phyloP scores from a whole-genome alignment of 2,329 filamentous ascomycete genomes.

The Stenocarpella maydis region DNA sequence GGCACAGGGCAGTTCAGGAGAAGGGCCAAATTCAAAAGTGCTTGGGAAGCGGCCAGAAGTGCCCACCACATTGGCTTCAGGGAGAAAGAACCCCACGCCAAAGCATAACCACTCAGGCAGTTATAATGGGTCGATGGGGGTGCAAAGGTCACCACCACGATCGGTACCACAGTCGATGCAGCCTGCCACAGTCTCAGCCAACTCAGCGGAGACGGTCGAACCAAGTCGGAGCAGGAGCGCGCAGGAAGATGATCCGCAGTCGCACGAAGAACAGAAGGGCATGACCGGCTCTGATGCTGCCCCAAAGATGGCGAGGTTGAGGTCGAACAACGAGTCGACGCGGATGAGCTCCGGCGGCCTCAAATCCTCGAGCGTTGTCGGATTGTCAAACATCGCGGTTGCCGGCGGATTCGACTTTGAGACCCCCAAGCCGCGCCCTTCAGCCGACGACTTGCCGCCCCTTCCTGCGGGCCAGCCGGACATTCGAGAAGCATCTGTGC shows the following conservation, averaged over 20 bases:
- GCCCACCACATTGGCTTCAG: neutral
- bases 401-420: constrained; percentile 42
- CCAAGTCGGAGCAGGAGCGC: neutral
- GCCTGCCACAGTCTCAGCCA: neutral
- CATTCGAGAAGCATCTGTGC: constrained; percentile 44
- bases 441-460: constrained; percentile 30
- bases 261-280: neutral
- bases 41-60: constrained; percentile 16
- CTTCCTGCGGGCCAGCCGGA: constrained; percentile 37
- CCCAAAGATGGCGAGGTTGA: constrained; percentile 30
- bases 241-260: neutral
- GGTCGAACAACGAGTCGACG: constrained; percentile 32
- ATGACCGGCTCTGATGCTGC: neutral
- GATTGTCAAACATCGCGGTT: constrained; percentile 38
- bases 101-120: neutral
- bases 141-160: constrained; percentile 15
- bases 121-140: constrained; percentile 15
- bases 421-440: constrained; percentile 32
- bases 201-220: neutral
- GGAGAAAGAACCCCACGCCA: neutral
- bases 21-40: constrained; percentile 4
- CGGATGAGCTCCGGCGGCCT: constrained; percentile 36
- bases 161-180: constrained; percentile 6
- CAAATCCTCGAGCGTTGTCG: constrained; percentile 37
- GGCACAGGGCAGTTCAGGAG: neutral